Evolutionary conservation across 1,139 yeast species (phyloP).

Genomic region (Starmera stellimalicola): DNA sequence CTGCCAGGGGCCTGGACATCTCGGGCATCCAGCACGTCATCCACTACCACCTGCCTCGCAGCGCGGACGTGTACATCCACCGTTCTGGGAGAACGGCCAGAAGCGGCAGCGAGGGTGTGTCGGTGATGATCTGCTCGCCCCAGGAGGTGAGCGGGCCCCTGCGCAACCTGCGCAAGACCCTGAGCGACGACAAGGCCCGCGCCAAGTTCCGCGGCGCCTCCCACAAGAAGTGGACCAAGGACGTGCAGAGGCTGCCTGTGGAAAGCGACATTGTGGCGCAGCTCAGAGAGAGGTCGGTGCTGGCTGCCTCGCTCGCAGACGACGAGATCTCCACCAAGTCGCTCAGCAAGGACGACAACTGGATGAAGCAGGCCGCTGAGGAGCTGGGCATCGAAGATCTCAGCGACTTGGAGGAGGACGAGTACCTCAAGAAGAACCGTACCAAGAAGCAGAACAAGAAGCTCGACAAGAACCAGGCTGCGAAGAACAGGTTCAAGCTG

Average conservation of each 20-base stretch:
- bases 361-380: constrained; percentile 89
- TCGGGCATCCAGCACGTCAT: constrained; percentile 89
- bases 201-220: constrained; percentile 18
- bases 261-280: constrained; percentile 68
- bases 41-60: constrained; percentile 89
- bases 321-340: constrained; percentile 51
- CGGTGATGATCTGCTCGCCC: constrained; percentile 87
- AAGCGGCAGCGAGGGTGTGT: constrained; percentile 90
- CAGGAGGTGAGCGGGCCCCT: constrained; percentile 88
- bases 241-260: constrained; percentile 65
- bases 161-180: constrained; percentile 58
- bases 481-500: constrained; percentile 45
- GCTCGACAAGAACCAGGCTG: constrained; percentile 40
- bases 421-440: constrained; percentile 53
- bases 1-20: constrained; percentile 96
- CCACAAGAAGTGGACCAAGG: constrained; percentile 37
- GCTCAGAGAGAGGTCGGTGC: constrained; percentile 53
- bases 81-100: constrained; percentile 98
- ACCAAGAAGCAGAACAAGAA: constrained; percentile 49
- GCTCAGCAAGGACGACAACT: constrained; percentile 59
- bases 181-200: constrained; percentile 31
- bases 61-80: constrained; percentile 92
- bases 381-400: constrained; percentile 69
- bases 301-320: constrained; percentile 73
- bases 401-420: constrained; percentile 60